Conservation (phyloP, 73 alveolate species). For the Effrenium voratum region DNA sequence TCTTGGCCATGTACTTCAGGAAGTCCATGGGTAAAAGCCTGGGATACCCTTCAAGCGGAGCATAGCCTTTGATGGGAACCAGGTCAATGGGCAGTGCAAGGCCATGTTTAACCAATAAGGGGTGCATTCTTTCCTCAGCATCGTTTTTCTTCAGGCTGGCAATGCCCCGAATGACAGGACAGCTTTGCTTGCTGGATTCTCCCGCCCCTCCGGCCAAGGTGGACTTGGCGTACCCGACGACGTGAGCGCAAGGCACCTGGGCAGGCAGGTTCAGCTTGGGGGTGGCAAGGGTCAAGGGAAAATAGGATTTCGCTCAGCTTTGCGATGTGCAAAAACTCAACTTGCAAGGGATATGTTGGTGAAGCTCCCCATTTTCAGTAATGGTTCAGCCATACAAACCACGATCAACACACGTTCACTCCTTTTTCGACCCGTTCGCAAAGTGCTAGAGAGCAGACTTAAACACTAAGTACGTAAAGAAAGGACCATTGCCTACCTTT, state of each 20-base stretch:
- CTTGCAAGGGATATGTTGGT: too few species aligned
- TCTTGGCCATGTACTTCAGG: background rate
- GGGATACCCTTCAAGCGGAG: background rate
- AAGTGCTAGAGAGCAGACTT: conserved; percentile 27
- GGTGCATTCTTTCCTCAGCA: background rate
- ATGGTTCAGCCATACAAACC: too few species aligned
- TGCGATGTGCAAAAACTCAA: too few species aligned
- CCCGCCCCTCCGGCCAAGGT: background rate
- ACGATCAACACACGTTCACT: too few species aligned
- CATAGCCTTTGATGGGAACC: background rate
- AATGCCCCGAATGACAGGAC: background rate
- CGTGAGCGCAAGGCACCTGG: conserved; percentile 76
- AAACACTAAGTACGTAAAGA: conserved; percentile 63
- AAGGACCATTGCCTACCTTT: background rate
- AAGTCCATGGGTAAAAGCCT: conserved; percentile 13
- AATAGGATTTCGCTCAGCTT: too few species aligned
- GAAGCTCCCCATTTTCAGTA: too few species aligned
- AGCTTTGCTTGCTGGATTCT: background rate
- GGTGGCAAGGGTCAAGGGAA: too few species aligned
- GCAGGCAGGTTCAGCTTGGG: background rate
- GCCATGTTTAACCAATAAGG: background rate
- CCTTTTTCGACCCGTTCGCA: too few species aligned
- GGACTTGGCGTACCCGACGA: conserved; percentile 1
- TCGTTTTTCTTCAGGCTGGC: background rate
- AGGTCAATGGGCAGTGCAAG: background rate